Evolutionary conservation across 208 protist genomes (phyloP), one percentile per base, ranked within the genome.

Genomic region (Vickermania spadyakhi): DNA sequence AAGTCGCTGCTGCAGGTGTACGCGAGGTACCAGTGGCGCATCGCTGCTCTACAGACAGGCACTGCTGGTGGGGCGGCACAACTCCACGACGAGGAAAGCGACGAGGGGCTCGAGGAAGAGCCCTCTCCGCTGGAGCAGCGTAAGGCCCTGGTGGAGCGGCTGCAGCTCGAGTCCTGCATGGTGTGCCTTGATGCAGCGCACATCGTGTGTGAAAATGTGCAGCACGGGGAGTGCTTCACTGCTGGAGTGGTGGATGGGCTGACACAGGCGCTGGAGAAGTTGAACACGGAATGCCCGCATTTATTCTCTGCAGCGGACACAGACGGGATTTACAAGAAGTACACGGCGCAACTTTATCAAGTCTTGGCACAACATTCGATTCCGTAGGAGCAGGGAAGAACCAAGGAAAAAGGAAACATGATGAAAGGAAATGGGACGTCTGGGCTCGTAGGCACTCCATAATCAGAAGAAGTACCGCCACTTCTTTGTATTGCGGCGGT

Each of bases 1-100:
- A 70, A 75, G 18, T 78, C 87, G 13, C 77, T 90, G 22, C 69
- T 94, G 41, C 68, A 81, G 31, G 78, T 83, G 25, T 77, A 74
- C 50, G 77, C 75, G 30, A 57, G 64, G 25, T 21, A 77, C 31
- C 68, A 77, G 52, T 68, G 68, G 5, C 61, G 56, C 50, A 49
- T 60, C 22, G 60, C 54, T 4, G 26, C 68, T 2, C n/a, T 3
- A 26, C 23, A 45, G 13, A 13, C 14, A 22, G 11, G n/a, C 36
- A 58, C 25, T 31, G 56, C 26, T 29, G 31, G 4, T 50, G 31
- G 3, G 4, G 42, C 45, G 22, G 57, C 45, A 1, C 57, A 57
- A 21, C 49, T 59, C 18, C 52, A 31, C 22, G 55, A 70, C 1
- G 63, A 62, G 36, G 58, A 52, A 22, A 49, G 21, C 1, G 27